Base-by-base conservation (phyloP, 1,284 basidiomycete species). In the Leccinum fuscescens region DNA sequence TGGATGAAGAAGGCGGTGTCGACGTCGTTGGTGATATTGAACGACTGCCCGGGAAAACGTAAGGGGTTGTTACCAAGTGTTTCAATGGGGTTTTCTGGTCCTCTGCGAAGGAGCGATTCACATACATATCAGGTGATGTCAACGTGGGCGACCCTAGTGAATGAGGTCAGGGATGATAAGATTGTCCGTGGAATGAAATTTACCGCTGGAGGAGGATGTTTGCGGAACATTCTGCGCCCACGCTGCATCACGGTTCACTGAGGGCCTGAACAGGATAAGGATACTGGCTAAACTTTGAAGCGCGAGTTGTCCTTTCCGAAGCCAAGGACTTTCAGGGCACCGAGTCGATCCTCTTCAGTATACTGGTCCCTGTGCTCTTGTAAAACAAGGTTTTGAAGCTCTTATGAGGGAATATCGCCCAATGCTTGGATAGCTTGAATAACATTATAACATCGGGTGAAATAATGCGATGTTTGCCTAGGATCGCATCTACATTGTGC, bases 401-500 rank as follows among this genome's bases (percentile, higher is more conserved):
- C 75, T 29, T 74, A 68, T 68, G 78, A 62, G 65, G 70, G 63
- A 73, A 79, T 66, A 73, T 82, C 64, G 22, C 77, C 79, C 57
- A 77, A 73, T 48, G 78, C 75, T 51, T 80, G 73, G 66, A 89
- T 76, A 17, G 76, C 70, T 55, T 78, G 75, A 15, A 84, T 78
- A 56, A 91, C 78, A 33, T 74, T 74, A 49, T 76, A 77, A 53
- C 91, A 75, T 55, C 80, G 77, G 3, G 82, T 80, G 72, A 89
- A 91, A 70, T 90, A 88, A 14, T 75, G 69, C 4, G 82, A 65
- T 0, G 89, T 92, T 46, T 79, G 72, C 3, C 69, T 74, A 27
- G 90, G 89, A 67, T 91, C 85, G 71, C 90, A 93, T 60, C 90
- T 87, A 67, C 85, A 88, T 72, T 92, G 89, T 0, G 88, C 86